A percentile compares a stretch with the other conserved stretches of the same genome.
Evolutionary conservation across 371 early-diverging fungal genomes (phyloP).

Genomic region (Apophysomyces elegans): DNA sequence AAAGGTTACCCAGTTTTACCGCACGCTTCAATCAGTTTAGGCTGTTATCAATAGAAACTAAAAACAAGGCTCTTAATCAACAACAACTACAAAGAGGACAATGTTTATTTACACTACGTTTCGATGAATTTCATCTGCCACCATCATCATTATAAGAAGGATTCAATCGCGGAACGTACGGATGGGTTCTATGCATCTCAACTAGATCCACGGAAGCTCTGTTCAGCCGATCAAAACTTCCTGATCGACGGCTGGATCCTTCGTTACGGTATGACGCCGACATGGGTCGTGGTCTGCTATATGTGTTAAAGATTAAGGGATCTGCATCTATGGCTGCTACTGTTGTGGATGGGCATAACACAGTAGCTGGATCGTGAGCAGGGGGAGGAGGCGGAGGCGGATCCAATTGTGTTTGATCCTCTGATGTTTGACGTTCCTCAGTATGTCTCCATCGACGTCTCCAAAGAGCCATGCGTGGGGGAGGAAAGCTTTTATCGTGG

Average conservation of each 20-base stretch:
- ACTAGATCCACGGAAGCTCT: neutral
- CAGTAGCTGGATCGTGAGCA: neutral
- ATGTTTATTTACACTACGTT: too few relatives aligned
- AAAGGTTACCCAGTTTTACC: conserved; percentile 70
- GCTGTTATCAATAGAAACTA: neutral
- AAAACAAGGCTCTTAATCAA: neutral
- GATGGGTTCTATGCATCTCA: neutral
- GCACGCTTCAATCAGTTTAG: conserved; percentile 18
- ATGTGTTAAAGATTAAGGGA: neutral
- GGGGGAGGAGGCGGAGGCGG: conserved; percentile 1
- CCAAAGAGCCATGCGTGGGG: conserved; percentile 31
- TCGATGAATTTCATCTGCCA: too few relatives aligned
- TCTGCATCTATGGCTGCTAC: neutral
- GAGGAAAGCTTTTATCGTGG: conserved; percentile 25
- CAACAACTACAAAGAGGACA: too few relatives aligned
- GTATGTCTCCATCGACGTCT: conserved; percentile 9
- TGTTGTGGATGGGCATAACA: neutral
- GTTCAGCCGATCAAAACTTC: neutral
- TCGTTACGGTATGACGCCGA: neutral
- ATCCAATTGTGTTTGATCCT: too few relatives aligned
- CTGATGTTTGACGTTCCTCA: neutral
- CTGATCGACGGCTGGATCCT: neutral
- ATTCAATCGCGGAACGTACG: neutral
- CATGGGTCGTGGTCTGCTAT: neutral
- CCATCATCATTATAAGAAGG: too few relatives aligned